These are phyloP conservation scores for Penicillium sp. DNA, from an alignment of 2,329 filamentous ascomycete genomes.

Conservation along the genomic window DNA sequence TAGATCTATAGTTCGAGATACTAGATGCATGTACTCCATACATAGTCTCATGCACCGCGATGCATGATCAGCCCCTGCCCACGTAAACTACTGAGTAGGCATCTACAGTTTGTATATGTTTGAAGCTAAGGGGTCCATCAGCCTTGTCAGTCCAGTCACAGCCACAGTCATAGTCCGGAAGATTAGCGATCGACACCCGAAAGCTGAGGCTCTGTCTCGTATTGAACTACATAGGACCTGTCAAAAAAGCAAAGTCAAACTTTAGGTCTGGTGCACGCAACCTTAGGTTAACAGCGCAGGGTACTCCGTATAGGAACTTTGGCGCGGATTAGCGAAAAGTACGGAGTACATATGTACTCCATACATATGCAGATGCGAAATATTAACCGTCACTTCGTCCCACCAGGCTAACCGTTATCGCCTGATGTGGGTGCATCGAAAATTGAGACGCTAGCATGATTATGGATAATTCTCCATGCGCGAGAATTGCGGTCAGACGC, in stretches of 20 bases:
- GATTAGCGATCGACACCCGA: conserved; percentile 8
- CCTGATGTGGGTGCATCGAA: conserved; percentile 11
- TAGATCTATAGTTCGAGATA: not conserved
- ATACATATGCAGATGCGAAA: not conserved
- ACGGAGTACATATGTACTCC: not conserved
- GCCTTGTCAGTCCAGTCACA: not conserved
- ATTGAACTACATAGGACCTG: not conserved
- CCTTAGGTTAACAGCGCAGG: not conserved
- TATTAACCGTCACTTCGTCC: not conserved
- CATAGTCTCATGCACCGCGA: not conserved
- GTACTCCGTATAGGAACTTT: not conserved
- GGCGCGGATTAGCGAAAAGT: not conserved
- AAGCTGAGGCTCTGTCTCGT: conserved; percentile 1
- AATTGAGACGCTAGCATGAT: conserved; percentile 14
- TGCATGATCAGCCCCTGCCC: not conserved
- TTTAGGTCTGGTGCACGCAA: not conserved
- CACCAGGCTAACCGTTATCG: conserved; percentile 9
- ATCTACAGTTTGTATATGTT: not conserved
- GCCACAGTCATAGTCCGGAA: not conserved
- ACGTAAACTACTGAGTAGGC: no score
- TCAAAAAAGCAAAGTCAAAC: not conserved
- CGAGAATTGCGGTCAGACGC: conserved; percentile 21
- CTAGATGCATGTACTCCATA: not conserved
- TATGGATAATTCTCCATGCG: conserved; percentile 12
- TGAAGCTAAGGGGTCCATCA: not conserved